Evolutionary conservation across 768 basidiomycete species (phyloP), one percentile per base, ranked within the genome.

Genomic region (Mycena maculata): DNA sequence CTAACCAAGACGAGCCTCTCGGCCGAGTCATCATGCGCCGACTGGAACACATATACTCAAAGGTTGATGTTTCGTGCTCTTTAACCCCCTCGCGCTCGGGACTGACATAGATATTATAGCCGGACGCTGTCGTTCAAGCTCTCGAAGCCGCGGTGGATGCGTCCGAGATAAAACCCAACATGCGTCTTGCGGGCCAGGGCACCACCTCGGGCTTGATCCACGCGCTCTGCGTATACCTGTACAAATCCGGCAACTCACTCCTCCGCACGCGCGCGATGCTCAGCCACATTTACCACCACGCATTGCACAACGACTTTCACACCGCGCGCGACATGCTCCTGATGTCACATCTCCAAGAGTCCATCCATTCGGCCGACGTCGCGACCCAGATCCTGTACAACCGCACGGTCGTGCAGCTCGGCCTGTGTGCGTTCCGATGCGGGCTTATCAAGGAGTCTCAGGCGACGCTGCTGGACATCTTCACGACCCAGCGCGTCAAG

Each of bases 331-430:
- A 99, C 81, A 96, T 99, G 93, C 82, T 99, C 39, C 84, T 99
- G 67, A 99, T 99, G 98, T 98, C 96, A 6, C 98, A 99, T 78
- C 87, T 99, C 54, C 97, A 99, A 79, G 96, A 98, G 77, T 93
- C 95, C 1, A 92, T 99, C 74, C 92, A 95, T 76, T 94, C 95
- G 41, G 95, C 96, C 63, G 98, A 99, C 75, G 96, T 98, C 55
- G 91, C 91, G 20, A 99, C 98, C 0, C 98, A 99, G 79, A 98
- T 99, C 73, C 84, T 99, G 36, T 99, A 98, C 84, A 99, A 99
- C 79, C 92, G 98, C 41, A 95, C 95, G 8, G 91, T 99, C 61
- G 98, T 99, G 47, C 98, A 99, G 78, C 89, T 99, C 54, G 98
- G 98, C 38, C 87, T 99, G 7, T 96, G 95, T 72, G 98, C 98